phyloP scores from a whole-genome alignment of 1,284 basidiomycete species.

The Phellinidium pouzarii region DNA sequence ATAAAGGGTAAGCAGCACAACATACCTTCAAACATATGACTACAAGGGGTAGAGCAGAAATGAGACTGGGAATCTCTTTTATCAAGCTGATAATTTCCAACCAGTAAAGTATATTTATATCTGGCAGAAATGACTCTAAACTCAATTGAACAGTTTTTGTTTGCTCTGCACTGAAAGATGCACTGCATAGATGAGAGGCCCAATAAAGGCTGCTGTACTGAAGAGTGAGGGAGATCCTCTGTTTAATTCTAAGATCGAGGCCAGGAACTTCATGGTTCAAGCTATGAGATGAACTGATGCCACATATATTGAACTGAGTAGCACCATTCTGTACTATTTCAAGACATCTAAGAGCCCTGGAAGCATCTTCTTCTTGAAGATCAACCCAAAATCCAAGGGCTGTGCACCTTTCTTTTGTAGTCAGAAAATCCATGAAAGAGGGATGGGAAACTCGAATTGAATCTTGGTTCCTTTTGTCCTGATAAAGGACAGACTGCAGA shows the following conservation, averaged over 20 bases:
- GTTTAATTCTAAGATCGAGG: constrained; percentile 17
- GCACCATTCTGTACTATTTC: constrained; percentile 21
- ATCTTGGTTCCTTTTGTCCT: neutral
- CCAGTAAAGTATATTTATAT: neutral
- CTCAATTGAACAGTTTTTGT: neutral
- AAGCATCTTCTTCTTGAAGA: neutral
- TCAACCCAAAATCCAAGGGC: neutral
- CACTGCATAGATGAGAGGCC: constrained; percentile 23
- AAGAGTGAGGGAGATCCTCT: constrained; percentile 20
- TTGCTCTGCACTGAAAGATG: neutral
- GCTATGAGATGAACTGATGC: constrained; percentile 24
- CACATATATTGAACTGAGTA: constrained; percentile 29
- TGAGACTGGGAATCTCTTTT: neutral
- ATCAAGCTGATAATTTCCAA: neutral
- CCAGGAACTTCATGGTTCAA: constrained; percentile 22
- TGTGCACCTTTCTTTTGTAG: neutral
- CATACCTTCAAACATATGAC: neutral
- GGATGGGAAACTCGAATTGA: neutral
- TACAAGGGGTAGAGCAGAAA: neutral
- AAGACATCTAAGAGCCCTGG: constrained; percentile 1
- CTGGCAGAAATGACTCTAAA: neutral
- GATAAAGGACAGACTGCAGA: neutral
- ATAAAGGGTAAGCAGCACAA: neutral
- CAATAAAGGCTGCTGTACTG: constrained; percentile 25
- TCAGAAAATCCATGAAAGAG: neutral